Percentiles rank a stretch among this genome's conserved stretches.
Conservation (phyloP, 495 filamentous ascomycete species). For the Lepidopterella palustris region DNA sequence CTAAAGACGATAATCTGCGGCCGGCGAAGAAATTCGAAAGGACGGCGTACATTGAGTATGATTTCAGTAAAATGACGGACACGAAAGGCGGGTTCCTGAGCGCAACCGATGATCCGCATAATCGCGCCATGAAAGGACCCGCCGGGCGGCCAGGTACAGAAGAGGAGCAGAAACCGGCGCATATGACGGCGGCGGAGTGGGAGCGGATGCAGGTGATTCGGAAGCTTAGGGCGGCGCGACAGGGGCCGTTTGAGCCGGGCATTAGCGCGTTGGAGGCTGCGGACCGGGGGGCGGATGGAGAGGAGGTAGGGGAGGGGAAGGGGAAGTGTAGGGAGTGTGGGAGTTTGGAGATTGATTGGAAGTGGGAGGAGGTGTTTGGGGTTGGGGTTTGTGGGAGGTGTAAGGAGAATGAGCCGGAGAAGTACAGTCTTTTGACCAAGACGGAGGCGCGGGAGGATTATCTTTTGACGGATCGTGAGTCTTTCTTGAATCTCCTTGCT, state of each 20-base stretch:
- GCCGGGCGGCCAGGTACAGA: slow-evolving; percentile 33
- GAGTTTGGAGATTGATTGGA: slow-evolving; percentile 82
- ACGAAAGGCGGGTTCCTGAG: slow-evolving; percentile 93
- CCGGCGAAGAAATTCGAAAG: slow-evolving; percentile 77
- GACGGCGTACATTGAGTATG: slow-evolving; percentile 76
- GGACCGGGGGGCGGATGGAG: slow-evolving; percentile 10
- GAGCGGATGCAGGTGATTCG: slow-evolving; percentile 67
- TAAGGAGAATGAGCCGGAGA: slow-evolving; percentile 84
- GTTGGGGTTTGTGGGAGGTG: slow-evolving; percentile 66
- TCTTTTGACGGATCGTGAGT: slow-evolving; percentile 83
- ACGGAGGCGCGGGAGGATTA: slow-evolving; percentile 95
- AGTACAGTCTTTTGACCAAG: slow-evolving; percentile 90
- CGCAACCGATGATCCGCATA: slow-evolving; percentile 81
- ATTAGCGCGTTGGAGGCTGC: slow-evolving; percentile 57
- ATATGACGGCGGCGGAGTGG: slow-evolving; percentile 93
- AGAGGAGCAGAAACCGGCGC: slow-evolving; percentile 64
- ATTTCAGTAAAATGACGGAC: slow-evolving; percentile 95
- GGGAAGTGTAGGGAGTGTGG: slow-evolving; percentile 78
- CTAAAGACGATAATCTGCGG: slow-evolving; percentile 47
- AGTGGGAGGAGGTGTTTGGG: slow-evolving; percentile 77
- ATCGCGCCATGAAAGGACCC: slow-evolving; percentile 53
- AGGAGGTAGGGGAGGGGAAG: slow-evolving; percentile 50
- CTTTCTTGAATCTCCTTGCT: background rate
- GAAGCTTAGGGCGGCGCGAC: slow-evolving; percentile 61
- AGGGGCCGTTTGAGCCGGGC: slow-evolving; percentile 81